These are phyloP conservation scores for Vigna mungo DNA, from an alignment of 306 rosid genomes.

Conservation along the genomic window DNA sequence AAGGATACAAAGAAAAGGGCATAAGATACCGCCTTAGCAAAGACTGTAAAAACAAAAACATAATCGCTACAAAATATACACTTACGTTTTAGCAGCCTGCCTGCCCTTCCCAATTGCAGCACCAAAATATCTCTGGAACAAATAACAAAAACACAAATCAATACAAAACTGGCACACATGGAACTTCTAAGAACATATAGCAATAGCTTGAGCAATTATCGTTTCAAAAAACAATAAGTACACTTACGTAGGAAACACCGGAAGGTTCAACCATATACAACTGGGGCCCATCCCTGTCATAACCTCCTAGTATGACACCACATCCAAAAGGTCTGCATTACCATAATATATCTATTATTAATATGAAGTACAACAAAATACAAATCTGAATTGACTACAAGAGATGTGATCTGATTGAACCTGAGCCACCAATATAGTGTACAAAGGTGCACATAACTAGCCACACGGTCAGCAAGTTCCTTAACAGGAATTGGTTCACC, in stretches of 20 bases:
- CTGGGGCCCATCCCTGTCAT: slow-evolving; percentile 99
- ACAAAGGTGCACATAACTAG: slow-evolving; percentile 97
- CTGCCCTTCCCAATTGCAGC: slow-evolving; percentile 99
- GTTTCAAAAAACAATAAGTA: slow-evolving; percentile 23
- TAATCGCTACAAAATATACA: background rate
- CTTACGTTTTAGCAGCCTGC: slow-evolving; percentile 99
- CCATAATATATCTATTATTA: slow-evolving; percentile 28
- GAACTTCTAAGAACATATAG: slow-evolving; percentile 5
- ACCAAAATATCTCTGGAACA: slow-evolving; percentile 86
- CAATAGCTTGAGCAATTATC: slow-evolving; percentile 17
- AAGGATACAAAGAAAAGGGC: background rate
- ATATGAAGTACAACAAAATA: slow-evolving; percentile 34
- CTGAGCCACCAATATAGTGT: slow-evolving; percentile 99
- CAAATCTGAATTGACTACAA: slow-evolving; percentile 35
- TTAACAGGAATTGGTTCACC: slow-evolving; percentile 92
- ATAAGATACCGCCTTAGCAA: background rate
- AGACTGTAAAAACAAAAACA: background rate
- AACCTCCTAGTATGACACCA: slow-evolving; percentile 96
- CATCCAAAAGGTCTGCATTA: slow-evolving; percentile 95
- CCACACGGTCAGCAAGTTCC: slow-evolving; percentile 97
- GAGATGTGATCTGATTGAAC: slow-evolving; percentile 47
- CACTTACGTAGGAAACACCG: slow-evolving; percentile 88
- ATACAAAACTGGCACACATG: slow-evolving; percentile 21
- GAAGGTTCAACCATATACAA: slow-evolving; percentile 97
- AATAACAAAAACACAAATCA: slow-evolving; percentile 43